Percentiles rank a stretch among this genome's conserved stretches.
phyloP scores from a whole-genome alignment of 306 rosid species.

The Sicyos edulis region DNA sequence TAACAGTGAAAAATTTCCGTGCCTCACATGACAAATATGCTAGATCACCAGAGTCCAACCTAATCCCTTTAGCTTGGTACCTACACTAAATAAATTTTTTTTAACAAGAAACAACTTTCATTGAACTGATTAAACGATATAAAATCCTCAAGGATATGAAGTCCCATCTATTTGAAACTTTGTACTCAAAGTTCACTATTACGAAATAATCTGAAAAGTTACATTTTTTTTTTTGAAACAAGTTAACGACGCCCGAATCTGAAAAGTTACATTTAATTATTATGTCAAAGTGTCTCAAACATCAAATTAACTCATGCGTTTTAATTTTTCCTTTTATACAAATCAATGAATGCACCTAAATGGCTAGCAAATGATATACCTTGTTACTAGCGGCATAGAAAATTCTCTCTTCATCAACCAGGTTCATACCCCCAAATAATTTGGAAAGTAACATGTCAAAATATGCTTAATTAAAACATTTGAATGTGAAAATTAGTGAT shows the following conservation, averaged over 20 bases:
- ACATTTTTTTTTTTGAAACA: too few species aligned
- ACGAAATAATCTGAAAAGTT: too few species aligned
- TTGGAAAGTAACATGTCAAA: background rate
- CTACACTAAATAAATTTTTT: constrained; percentile 28
- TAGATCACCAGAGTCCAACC: constrained; percentile 92
- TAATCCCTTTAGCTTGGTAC: constrained; percentile 77
- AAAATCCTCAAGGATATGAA: background rate
- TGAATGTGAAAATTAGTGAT: background rate
- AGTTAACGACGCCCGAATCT: too few species aligned
- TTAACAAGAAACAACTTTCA: background rate
- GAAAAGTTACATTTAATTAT: background rate
- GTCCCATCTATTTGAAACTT: background rate
- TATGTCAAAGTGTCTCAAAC: background rate
- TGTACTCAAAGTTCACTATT: background rate
- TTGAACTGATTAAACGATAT: too few species aligned
- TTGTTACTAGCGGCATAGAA: background rate
- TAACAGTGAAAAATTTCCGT: constrained; percentile 55
- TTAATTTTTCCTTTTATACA: background rate
- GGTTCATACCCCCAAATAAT: background rate
- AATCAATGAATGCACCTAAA: background rate
- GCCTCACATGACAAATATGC: constrained; percentile 76
- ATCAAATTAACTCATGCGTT: background rate
- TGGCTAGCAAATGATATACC: constrained; percentile 5
- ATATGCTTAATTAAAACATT: background rate
- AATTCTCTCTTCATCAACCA: background rate